A percentile compares a stretch with the other conserved stretches of the same genome.
These are phyloP conservation scores for Globisporangium okanoganense DNA, from an alignment of 352 stramenopile genomes.

Conservation along the genomic window DNA sequence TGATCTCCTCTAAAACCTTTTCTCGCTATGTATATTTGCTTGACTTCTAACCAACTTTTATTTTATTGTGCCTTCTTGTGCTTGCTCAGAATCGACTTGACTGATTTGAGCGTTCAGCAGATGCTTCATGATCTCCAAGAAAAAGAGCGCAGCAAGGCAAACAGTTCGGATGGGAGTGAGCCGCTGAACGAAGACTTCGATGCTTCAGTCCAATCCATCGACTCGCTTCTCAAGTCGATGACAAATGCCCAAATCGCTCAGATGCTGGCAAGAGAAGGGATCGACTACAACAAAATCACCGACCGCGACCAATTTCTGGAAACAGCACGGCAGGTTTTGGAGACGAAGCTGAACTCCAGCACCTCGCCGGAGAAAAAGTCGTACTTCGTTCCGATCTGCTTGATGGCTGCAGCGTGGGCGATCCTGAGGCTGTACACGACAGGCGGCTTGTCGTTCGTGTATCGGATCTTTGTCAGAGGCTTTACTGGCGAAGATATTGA, in stretches of 20 bases:
- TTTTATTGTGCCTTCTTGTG: not conserved
- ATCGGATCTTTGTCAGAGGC: not conserved
- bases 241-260: constrained; percentile 62
- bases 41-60: not conserved
- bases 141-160: constrained; percentile 44
- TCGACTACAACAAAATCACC: constrained; percentile 76
- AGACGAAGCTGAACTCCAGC: constrained; percentile 42
- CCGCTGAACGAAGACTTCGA: constrained; percentile 7
- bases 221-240: constrained; percentile 75
- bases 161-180: constrained; percentile 8
- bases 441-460: constrained; percentile 35
- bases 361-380: constrained; percentile 24
- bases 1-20: not conserved
- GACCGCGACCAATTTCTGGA: constrained; percentile 74
- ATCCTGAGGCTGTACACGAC: constrained; percentile 66
- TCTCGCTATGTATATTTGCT: not conserved
- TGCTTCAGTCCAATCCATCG: constrained; percentile 42
- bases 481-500: not conserved
- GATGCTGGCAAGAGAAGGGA: constrained; percentile 55
- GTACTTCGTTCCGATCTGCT: constrained; percentile 52
- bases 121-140: constrained; percentile 82
- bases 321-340: constrained; percentile 62
- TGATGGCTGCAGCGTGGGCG: constrained; percentile 63
- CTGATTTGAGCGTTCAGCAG: constrained; percentile 62
- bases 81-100: constrained; percentile 65